Evolutionary conservation across 139 green algal genomes (phyloP), one percentile per base, ranked within the genome.

Genomic region (Desmodesmus armatus): DNA sequence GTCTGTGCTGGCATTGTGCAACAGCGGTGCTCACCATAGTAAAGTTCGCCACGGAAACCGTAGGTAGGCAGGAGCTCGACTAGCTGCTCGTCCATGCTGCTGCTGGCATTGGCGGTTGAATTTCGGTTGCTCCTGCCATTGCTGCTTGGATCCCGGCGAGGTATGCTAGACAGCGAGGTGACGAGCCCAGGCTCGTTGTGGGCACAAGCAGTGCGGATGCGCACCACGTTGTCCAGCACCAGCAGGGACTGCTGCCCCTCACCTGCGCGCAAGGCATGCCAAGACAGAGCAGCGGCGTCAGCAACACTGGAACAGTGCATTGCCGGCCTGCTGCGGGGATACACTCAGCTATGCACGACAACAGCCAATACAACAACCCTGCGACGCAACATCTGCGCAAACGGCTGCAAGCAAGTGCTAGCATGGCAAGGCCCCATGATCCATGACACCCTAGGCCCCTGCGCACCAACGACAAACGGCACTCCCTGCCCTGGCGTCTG

Each of bases 391-490:
- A 40, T 31, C 60, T 69, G 1, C 29, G 51, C 51, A 62, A 0
- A 27, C 51, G 0, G 51, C 17, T 2, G 19, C 21, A 2, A 62
- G 21, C 51, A 17, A 27, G 51, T 0, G 17, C 51, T 62, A 1
- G 19, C 21, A 19, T 2, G 0, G 51, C 51, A 27, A 62, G 21
- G 19, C 1, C 1, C 1, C 1, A 2, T 27, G 21, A 2, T 2
- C 51, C 21, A 7, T 55, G 47, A 55, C 9, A 13, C 7, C 47
- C 15, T n/a, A 43, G 9, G 23, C 39, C 47, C n/a, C 13, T 27
- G 63, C 71, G 3, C 76, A 82, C 76, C 76, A 17, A 49, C 76
- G 72, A 82, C 71, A 55, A 82, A 82, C 19, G 76, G 76, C 33
- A 82, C 47, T 27, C 62, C 51, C 23, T 82, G 76, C 3, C 76